phyloP scores from a whole-genome alignment of 1,284 basidiomycete genomes.

The Neotropicomus parvogracilis region DNA sequence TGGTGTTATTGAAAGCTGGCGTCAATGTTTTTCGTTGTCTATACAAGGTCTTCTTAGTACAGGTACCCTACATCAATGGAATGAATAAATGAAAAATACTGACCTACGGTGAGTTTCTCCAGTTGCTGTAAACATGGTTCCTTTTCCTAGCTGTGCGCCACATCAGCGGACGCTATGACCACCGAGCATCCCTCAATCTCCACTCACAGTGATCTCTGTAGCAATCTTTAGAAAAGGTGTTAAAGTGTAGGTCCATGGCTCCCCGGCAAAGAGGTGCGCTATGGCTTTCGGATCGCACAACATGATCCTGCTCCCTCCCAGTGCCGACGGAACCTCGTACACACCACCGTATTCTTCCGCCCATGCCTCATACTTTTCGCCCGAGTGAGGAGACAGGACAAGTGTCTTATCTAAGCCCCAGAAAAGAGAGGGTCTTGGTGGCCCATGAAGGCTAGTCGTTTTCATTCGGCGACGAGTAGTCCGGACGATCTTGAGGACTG shows the following conservation, averaged over 20 bases:
- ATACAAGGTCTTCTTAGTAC: background rate
- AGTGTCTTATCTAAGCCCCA: too few relatives aligned
- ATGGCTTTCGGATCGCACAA: constrained; percentile 57
- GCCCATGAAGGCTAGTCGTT: too few relatives aligned
- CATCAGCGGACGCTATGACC: background rate
- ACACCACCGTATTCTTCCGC: too few relatives aligned
- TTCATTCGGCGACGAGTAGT: too few relatives aligned
- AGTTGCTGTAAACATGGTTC: constrained; percentile 16
- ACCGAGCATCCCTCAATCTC: background rate
- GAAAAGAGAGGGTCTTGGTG: too few relatives aligned
- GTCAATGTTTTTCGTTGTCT: constrained; percentile 46
- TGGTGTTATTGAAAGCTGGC: constrained; percentile 46
- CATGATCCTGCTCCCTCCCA: constrained; percentile 43
- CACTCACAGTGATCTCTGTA: constrained; percentile 22
- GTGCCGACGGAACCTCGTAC: constrained; percentile 30
- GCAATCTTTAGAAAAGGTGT: constrained; percentile 34
- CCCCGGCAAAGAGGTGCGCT: constrained; percentile 50
- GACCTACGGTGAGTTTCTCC: background rate
- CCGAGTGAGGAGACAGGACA: too few relatives aligned
- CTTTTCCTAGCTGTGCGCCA: constrained; percentile 18
- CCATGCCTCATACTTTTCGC: too few relatives aligned
- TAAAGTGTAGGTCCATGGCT: constrained; percentile 48
- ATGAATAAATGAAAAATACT: constrained; percentile 11
- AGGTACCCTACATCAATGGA: background rate
- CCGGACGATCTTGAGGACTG: too few relatives aligned